Evolutionary conservation across 2,329 filamentous ascomycete genomes (phyloP), one percentile per base, ranked within the genome.

Genomic region (Monilinia vaccinii-corymbosi): DNA sequence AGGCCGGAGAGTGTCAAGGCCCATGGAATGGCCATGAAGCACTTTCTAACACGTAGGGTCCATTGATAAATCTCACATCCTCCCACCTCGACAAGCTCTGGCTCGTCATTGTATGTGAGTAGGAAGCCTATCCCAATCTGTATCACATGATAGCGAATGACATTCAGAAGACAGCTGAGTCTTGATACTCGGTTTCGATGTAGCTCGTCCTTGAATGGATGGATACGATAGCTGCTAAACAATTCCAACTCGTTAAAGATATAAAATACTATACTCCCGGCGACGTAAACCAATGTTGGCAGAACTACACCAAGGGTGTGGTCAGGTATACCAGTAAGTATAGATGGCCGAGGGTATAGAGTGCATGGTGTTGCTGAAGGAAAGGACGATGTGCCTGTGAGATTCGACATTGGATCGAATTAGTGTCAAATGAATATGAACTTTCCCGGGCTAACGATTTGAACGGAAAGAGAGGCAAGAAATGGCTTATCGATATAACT

Each of bases 151-250:
- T 57, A 57, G 31, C 55, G 55, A 48, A 57, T n/a, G 10, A 57
- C 44, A 48, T 28, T 34, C n/a, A 48, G 32, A 49, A 57, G 55
- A 49, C 55, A 57, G 5, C 4, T 32, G n/a, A 57, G 13, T 16
- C 34, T 57, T 28, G 55, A 57, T 6, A 57, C 55, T 16, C 55
- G 55, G 25, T 57, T 57, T 48, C 55, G 55, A 48, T 31, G 55
- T 10, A 57, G 23, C n/a, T 57, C 55, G 4, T 57, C 55, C 9
- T 40, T 47, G 10, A 23, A 23, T 49, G 55, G 55, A 38, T 57
- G 55, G 8, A 57, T 57, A 18, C 55, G 55, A 38, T 49, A 57
- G 34, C 16, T 47, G 44, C 18, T 36, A 21, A 57, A 57, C 23
- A 57, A 38, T 10, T 49, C 44, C n/a, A 49, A 28, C 18, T 49